phyloP scores from a whole-genome alignment of 306 rosid genomes.

The Trifolium repens region DNA sequence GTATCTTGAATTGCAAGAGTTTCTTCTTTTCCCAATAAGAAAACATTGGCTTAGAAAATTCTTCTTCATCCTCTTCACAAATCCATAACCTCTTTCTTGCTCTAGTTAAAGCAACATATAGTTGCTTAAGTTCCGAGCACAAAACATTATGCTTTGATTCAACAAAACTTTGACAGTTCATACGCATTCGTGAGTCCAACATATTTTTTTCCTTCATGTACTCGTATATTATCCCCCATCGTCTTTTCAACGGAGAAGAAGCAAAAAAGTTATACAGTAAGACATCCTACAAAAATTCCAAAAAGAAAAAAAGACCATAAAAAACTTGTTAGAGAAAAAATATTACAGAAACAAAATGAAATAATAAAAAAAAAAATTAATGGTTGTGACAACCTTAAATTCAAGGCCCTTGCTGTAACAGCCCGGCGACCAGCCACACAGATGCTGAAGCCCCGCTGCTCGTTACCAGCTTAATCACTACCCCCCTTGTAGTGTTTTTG shows the following conservation, averaged over 20 bases:
- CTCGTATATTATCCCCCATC: conserved; percentile 66
- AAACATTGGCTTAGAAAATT: conserved; percentile 51
- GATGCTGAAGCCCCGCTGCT: too few relatives aligned
- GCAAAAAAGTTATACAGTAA: conserved; percentile 69
- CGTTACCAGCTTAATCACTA: too few relatives aligned
- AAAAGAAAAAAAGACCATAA: neutral
- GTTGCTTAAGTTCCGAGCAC: conserved; percentile 73
- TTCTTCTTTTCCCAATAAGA: conserved; percentile 59
- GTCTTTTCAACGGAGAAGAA: conserved; percentile 56
- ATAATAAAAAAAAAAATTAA: neutral
- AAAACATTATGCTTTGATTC: conserved; percentile 63
- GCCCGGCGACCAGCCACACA: too few relatives aligned
- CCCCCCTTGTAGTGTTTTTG: too few relatives aligned
- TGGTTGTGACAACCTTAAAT: conserved; percentile 58
- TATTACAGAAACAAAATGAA: neutral
- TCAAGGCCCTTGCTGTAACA: conserved; percentile 85
- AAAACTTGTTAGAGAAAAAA: neutral
- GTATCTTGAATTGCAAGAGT: conserved; percentile 54
- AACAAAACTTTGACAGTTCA: conserved; percentile 39
- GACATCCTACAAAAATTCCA: conserved; percentile 55
- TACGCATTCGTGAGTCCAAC: conserved; percentile 40
- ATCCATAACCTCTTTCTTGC: conserved; percentile 68
- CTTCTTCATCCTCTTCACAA: conserved; percentile 50
- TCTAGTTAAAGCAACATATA: conserved; percentile 71
- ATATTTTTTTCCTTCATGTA: conserved; percentile 60